Evolutionary conservation across 2,329 filamentous ascomycete genomes (phyloP).

Genomic region (Aureobasidium melanogenum): DNA sequence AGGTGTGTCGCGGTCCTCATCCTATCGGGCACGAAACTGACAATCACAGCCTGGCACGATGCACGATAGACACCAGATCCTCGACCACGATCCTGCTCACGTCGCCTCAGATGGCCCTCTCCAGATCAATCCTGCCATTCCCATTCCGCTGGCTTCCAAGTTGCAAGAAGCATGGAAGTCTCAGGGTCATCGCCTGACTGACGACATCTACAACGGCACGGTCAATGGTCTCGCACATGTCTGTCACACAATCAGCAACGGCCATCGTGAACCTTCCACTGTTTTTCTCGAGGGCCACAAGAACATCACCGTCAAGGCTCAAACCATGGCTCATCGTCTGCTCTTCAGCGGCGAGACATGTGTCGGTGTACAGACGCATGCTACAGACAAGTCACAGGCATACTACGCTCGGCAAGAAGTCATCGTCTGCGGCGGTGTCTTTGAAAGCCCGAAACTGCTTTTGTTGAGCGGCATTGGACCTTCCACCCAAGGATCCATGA

Average conservation of each 20-base stretch:
- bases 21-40: not conserved
- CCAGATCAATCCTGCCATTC: not conserved
- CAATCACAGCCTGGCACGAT: slow-evolving; percentile 36
- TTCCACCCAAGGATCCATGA: not conserved
- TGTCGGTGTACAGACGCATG: not conserved
- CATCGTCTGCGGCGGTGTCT: slow-evolving; percentile 43
- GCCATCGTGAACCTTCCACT: not conserved
- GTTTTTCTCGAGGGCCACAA: slow-evolving; percentile 12
- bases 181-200: not conserved
- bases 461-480: slow-evolving; percentile 45
- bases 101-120: not conserved
- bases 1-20: slow-evolving; percentile 25
- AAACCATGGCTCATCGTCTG: slow-evolving; percentile 1
- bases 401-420: slow-evolving; percentile 38
- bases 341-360: not conserved
- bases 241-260: slow-evolving; percentile 11
- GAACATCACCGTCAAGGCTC: slow-evolving; percentile 14
- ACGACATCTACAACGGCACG: slow-evolving; percentile 13
- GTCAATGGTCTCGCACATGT: slow-evolving; percentile 9
- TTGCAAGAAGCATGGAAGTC: not conserved
- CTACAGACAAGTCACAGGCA: not conserved
- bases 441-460: slow-evolving; percentile 46
- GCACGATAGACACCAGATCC: slow-evolving; percentile 38
- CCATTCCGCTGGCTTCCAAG: not conserved
- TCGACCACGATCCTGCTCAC: not conserved